Base-by-base conservation (phyloP, 1,284 basidiomycete species). In the Testicularia cyperi region DNA sequence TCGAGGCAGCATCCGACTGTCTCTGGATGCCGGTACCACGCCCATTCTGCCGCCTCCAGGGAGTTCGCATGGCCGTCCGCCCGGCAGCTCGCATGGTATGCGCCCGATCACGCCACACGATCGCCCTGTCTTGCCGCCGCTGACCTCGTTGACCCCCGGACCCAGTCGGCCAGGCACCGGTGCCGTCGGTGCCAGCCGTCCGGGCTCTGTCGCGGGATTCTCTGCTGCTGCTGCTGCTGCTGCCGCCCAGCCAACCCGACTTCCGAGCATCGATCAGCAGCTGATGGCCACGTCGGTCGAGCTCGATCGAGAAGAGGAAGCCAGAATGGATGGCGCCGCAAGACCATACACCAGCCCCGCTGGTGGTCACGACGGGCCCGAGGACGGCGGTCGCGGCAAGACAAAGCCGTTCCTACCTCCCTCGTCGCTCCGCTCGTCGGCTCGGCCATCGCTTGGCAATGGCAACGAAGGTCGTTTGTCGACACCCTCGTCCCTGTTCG, bases 121-220 rank as follows among this genome's bases (percentile, higher is more conserved):
- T 25, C 61, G 67, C 3, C 68, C 68, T 14, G 40, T 68, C 9
- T 26, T 70, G 35, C 68, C 68, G n/a, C 68, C 68, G 5, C 35
- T 70, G 21, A 51, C 65, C 13, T 48, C 57, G 20, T 51, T 65
- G 38, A 63, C 60, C 26, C 54, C 60, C 4, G 46, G 53, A 27
- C 48, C 49, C 12, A 68, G 65, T 34, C 52, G 66, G 19, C 65
- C 68, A 3, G 66, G 63, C 26, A 70, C 66, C 12, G 51, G 44
- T 27, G 43, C 44, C 7, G 15, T 62, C 29, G 43, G 35, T 8
- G 52, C 40, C 9, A 48, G 53, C 28, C 55, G 44, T 6, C 45
- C 43, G 14, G 54, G 44, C 19, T 43, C 49, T 6, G 45, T 49
- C 38, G 38, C 49, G 2, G 19, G 36, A 8, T 25, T 26, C 18